phyloP scores from a whole-genome alignment of 1,284 basidiomycete species.

The Cryptococcus floricola region DNA sequence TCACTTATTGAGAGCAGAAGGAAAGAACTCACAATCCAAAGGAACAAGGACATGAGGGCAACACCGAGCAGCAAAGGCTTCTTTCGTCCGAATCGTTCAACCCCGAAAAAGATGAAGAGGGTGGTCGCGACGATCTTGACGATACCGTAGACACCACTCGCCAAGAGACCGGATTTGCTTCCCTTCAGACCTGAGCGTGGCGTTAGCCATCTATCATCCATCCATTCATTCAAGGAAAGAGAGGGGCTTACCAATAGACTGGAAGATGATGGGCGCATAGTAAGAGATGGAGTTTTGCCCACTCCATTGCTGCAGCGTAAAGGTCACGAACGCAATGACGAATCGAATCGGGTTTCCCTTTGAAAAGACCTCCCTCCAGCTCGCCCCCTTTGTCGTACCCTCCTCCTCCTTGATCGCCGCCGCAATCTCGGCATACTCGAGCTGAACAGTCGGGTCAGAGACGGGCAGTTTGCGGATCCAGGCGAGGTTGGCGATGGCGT shows the following conservation, averaged over 20 bases:
- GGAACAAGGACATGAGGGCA: constrained; percentile 60
- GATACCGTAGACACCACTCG: constrained; percentile 76
- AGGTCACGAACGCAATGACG: constrained; percentile 58
- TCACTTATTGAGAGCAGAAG: not conserved
- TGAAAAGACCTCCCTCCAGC: constrained; percentile 61
- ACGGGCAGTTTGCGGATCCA: constrained; percentile 59
- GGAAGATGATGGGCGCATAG: constrained; percentile 62
- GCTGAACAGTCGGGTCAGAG: constrained; percentile 55
- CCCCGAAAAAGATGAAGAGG: constrained; percentile 60
- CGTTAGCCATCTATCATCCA: not conserved
- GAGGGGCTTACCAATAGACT: constrained; percentile 49
- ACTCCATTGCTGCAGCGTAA: constrained; percentile 63
- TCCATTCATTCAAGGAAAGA: not conserved
- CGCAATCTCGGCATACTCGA: constrained; percentile 56
- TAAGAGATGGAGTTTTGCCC: constrained; percentile 64
- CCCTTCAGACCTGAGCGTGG: constrained; percentile 49
- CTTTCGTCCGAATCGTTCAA: constrained; percentile 53
- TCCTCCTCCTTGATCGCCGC: constrained; percentile 54
- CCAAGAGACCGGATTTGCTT: constrained; percentile 59
- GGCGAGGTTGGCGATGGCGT: constrained; percentile 53
- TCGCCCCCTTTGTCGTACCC: constrained; percentile 36
- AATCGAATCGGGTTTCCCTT: constrained; percentile 70
- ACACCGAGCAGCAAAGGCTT: constrained; percentile 50
- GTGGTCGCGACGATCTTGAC: constrained; percentile 69
- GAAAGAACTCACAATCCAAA: constrained; percentile 56